phyloP scores from a whole-genome alignment of 2,329 filamentous ascomycete genomes.

The Dothidotthia symphoricarpi region DNA sequence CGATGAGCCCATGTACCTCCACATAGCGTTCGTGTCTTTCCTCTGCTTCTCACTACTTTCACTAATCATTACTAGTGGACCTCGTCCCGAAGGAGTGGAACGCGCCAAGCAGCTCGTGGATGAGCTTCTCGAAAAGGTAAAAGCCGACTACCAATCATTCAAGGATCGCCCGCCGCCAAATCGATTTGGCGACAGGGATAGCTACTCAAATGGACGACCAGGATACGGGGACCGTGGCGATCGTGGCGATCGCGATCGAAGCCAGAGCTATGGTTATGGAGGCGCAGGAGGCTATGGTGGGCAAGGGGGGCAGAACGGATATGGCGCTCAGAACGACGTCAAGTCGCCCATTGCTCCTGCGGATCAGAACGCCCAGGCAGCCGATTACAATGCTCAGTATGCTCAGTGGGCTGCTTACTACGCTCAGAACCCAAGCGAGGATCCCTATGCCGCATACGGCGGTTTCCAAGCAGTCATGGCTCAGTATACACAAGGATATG shows the following conservation, averaged over 20 bases:
- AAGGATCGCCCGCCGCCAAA: slow-evolving; percentile 65
- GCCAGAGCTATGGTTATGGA: slow-evolving; percentile 43
- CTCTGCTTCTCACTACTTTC: slow-evolving; percentile 1
- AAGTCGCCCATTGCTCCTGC: slow-evolving; percentile 45
- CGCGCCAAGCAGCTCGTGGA: slow-evolving; percentile 85
- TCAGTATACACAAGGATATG: slow-evolving; percentile 33
- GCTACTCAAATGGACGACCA: slow-evolving; percentile 31
- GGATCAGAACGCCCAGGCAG: slow-evolving; percentile 39
- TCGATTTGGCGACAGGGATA: slow-evolving; percentile 45
- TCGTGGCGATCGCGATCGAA: slow-evolving; percentile 43
- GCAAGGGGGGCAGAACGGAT: slow-evolving; percentile 9
- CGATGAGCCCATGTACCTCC: slow-evolving; percentile 94
- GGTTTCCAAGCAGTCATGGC: slow-evolving; percentile 55
- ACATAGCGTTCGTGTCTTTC: slow-evolving; percentile 71
- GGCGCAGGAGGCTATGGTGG: slow-evolving; percentile 36
- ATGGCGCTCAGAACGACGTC: slow-evolving; percentile 35
- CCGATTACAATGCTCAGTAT: slow-evolving; percentile 78
- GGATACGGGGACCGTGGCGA: slow-evolving; percentile 46
- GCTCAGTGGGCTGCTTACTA: slow-evolving; percentile 68
- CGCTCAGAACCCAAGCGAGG: slow-evolving; percentile 69
- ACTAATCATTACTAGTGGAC: slow-evolving; percentile 60
- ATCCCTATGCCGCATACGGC: slow-evolving; percentile 88
- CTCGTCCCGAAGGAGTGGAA: slow-evolving; percentile 81
- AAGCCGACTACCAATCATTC: slow-evolving; percentile 83
- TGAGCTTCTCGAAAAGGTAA: slow-evolving; percentile 82